Base-by-base conservation (phyloP, 768 basidiomycete species). In the Trametes villosa region DNA sequence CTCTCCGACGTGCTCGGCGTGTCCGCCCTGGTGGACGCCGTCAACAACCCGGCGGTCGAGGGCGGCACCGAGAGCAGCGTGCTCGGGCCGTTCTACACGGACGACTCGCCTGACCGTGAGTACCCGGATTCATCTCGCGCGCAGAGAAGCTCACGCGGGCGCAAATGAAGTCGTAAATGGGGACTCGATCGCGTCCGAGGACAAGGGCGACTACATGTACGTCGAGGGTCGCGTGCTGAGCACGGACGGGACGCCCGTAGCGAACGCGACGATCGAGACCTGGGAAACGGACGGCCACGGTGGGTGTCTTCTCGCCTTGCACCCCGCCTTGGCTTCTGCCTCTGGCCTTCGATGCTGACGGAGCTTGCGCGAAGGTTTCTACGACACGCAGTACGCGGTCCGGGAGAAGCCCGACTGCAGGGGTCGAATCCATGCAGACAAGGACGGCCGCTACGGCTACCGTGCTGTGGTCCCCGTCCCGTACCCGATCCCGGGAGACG, bases 1-100 rank as follows among this genome's bases (percentile, higher is more conserved):
- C 80, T 95, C n/a, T 92, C 91, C 1, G 93, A 94, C 68, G 80
- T 83, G 0, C 76, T 94, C 0, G 93, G 94, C 6, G 83, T 91
- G 3, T 93, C 91, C 0, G 79, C 88, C 0, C 80, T 95, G 53
- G 87, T 95, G 11, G 90, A 94, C 63, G 73, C 82, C 26, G 71
- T 91, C 52, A 92, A 92, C 75, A 87, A 91, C 67, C 83, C 86
- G 3, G 82, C 83, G 45, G 76, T 80, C 4, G 78, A 79, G 7
- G 79, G 78, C 4, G 87, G 85, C 22, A 93, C 91, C 0, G 89
- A 90, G 67, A 84, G 83, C 30, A 89, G 86, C 22, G 87, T 94
- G 12, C 79, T 94, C 27, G 92, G 92, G 2, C 93, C 92, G 4
- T 94, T 94, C 76, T 88, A 81, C 67, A 91, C 90, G 2, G 86